Evolutionary conservation across 176 grass and related monocot species (phyloP).

Genomic region (Lolium rigidum): DNA sequence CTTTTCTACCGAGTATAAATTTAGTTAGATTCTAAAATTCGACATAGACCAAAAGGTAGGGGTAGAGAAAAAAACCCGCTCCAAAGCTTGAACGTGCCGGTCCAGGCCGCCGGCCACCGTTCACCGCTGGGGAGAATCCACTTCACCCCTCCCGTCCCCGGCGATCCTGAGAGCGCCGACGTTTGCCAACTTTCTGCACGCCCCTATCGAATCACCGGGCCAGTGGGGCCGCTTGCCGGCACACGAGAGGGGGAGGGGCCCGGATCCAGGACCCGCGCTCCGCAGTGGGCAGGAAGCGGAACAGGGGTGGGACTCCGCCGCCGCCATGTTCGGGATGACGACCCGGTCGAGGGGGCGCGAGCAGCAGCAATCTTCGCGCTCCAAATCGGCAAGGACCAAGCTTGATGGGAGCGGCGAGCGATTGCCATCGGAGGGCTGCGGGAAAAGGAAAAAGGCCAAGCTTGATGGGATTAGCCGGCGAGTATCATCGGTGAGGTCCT

Average conservation of each 20-base stretch:
- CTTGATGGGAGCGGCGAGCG: neutral
- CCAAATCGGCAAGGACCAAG: neutral
- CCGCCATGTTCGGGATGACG: neutral
- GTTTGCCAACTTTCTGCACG: neutral
- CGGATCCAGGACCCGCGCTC: neutral
- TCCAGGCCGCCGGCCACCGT: no score
- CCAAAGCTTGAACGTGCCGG: no score
- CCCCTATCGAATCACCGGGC: neutral
- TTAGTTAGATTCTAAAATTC: no score
- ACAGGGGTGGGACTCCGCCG: neutral
- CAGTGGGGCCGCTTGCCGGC: neutral
- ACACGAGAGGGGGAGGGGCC: neutral
- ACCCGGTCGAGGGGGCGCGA: constrained; percentile 14
- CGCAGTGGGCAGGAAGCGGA: neutral
- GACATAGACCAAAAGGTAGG: no score
- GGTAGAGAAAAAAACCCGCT: no score
- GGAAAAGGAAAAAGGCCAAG: constrained; percentile 4
- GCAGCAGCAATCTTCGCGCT: neutral
- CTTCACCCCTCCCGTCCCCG: neutral
- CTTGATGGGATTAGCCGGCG: neutral
- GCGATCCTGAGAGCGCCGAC: neutral
- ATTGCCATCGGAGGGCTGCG: neutral
- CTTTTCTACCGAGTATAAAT: no score
- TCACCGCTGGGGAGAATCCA: no score
- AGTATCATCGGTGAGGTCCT: neutral